These are phyloP conservation scores for Cryptosporidium tyzzeri DNA, from an alignment of 169 alveolate species.

Conservation along the genomic window DNA sequence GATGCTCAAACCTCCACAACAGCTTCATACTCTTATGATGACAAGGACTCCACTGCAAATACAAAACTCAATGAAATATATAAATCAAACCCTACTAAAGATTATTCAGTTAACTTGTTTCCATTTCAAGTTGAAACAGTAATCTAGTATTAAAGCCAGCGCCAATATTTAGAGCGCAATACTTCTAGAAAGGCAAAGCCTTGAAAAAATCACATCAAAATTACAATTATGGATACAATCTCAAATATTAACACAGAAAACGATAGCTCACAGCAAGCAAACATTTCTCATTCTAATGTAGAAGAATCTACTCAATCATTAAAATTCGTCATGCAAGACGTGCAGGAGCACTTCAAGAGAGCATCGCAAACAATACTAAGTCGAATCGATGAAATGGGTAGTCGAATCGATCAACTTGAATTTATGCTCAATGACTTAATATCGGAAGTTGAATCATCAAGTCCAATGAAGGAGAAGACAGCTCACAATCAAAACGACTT, in stretches of 20 bases:
- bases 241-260: not conserved
- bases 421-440: slow-evolving; percentile 63
- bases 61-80: slow-evolving; percentile 8
- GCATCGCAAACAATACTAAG: slow-evolving; percentile 75
- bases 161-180: slow-evolving; percentile 3
- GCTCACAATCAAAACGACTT: not conserved
- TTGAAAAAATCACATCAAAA: not conserved
- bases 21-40: slow-evolving; percentile 20
- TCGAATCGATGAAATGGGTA: slow-evolving; percentile 80
- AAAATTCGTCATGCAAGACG: slow-evolving; percentile 56
- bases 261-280: slow-evolving; percentile 11
- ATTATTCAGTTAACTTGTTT: not conserved
- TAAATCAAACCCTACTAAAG: not conserved
- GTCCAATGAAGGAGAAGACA: slow-evolving; percentile 10
- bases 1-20: slow-evolving; percentile 22
- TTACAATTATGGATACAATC: slow-evolving; percentile 3
- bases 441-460: slow-evolving; percentile 48
- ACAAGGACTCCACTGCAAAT: slow-evolving; percentile 3
- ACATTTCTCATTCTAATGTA: not conserved
- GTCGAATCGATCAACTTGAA: slow-evolving; percentile 76
- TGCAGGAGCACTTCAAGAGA: slow-evolving; percentile 75
- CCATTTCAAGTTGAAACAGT: slow-evolving; percentile 38
- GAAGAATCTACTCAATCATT: slow-evolving; percentile 9
- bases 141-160: not conserved
- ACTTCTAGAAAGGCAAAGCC: not conserved